Conservation (phyloP, 2,329 filamentous ascomycete genomes). For the Lachnum nothofagi region DNA sequence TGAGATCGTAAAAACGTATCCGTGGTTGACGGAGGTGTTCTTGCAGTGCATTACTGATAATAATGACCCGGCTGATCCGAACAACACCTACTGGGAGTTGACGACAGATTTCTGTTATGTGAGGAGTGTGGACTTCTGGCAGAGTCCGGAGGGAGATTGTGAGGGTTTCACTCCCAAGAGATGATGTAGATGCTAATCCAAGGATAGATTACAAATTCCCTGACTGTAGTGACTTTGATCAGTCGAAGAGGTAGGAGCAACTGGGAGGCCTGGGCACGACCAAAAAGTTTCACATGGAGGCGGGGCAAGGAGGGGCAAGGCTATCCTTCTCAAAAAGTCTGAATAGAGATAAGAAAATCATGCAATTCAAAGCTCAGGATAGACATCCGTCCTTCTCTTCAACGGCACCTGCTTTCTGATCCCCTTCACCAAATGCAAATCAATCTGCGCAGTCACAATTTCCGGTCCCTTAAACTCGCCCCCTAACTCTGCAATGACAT, state of each 20-base stretch:
- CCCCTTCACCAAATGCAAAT: constrained; percentile 46
- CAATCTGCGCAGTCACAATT: constrained; percentile 48
- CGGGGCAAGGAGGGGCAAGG: no score
- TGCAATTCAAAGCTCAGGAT: no score
- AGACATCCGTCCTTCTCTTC: constrained; percentile 41
- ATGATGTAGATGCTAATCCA: no score
- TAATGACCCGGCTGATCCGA: neutral
- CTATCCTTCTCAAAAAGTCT: no score
- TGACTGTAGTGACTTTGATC: no score
- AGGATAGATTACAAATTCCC: no score
- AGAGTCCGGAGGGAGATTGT: constrained; percentile 8
- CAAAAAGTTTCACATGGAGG: no score
- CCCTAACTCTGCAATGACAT: constrained; percentile 60
- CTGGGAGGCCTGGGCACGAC: no score
- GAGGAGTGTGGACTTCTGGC: constrained; percentile 17
- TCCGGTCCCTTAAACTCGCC: constrained; percentile 43
- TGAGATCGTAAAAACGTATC: constrained; percentile 7
- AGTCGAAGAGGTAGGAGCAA: no score
- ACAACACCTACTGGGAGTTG: constrained; percentile 17
- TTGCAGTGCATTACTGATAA: constrained; percentile 11
- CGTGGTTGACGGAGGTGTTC: constrained; percentile 4
- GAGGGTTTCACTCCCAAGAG: neutral
- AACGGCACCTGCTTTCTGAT: constrained; percentile 53
- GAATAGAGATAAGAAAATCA: no score
- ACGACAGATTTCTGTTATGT: constrained; percentile 25